Evolutionary conservation across 192 early-diverging fungal species (phyloP), one percentile per base, ranked within the genome.

Genomic region (Coemansia pectinata): DNA sequence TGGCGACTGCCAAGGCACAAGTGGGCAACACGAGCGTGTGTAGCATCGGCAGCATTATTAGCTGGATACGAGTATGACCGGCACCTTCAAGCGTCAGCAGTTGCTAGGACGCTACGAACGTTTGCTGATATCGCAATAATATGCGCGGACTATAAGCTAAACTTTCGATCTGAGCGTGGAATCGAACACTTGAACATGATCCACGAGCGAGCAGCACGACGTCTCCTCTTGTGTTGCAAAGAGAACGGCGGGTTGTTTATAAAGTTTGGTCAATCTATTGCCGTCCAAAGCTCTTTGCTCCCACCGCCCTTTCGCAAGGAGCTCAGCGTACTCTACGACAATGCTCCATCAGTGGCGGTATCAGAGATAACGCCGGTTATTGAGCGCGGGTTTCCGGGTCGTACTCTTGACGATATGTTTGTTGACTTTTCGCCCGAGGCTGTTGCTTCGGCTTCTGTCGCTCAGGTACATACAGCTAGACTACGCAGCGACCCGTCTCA

Each of bases 161-260:
- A 95, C 71, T 96, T 95, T 65, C 84, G 87, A 73, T 19, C 88
- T 78, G 70, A 85, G 85, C 45, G 87, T 82, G 55, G 71, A 57
- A 39, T 84, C 21, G 63, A 73, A 9, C 62, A 83, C 42, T 85
- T 95, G 45, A 88, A 88, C 50, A 79, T 76, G 10, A 78, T 98
- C 25, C 94, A 96, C 71, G 72, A 86, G 70, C 77, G 91, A 58
- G 88, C 88, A 2, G 93, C 94, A 6, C 76, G 87, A 33, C 72
- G 89, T 36, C 88, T 98, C 52, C 81, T 96, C 52, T 71, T 87
- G 42, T 87, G 91, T 38, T 98, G 94, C 73, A 81, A 87, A 61
- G 81, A 85, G 15, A 98, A 98, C 75, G 91, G 91, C 40, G 94
- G 95, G 0, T 82, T 98, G 23, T 95, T 95, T 72, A 95, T 98